Base-by-base conservation (phyloP, 768 basidiomycete genomes). In the Boletus sp. region DNA sequence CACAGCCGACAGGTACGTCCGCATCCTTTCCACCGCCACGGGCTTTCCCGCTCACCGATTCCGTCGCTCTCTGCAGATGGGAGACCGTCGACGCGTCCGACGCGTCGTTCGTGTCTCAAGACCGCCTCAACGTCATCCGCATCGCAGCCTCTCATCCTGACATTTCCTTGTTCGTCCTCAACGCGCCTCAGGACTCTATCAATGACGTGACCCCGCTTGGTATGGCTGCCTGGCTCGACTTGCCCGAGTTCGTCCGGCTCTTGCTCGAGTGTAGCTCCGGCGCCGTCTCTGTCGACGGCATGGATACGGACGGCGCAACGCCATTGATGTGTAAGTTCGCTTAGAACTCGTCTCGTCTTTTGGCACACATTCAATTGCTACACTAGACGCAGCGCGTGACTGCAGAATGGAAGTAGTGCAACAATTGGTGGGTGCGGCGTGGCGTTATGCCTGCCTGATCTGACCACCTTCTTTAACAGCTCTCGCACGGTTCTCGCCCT, bases 151-250 rank as follows among this genome's bases (percentile, higher is more conserved):
- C 68, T 9, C 84, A 84, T 55, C 78, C 80, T 2, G 77, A 84
- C 47, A 79, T 86, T 12, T 85, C 87, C 10, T 75, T 92, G 14
- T 80, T 80, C 66, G 85, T 87, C 17, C 74, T 92, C 41, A 92
- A 92, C 67, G 83, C 85, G n/a, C 85, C 89, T 0, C 86, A 87
- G 51, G 75, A 76, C 57, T 80, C 83, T 2, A 83, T 87, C 76
- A 83, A 83, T 52, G 88, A 89, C 35, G 87, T 89, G 8, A 87
- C 88, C 1, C 89, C 89, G 11, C 79, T 92, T 15, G 85, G 87
- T 5, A 83, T 90, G 77, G 87, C 89, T 7, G 84, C 89, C 1
- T 92, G 89, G 88, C 77, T 91, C 18, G 85, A 90, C 63, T 74
- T 81, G 69, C 80, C 81, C 11, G 72, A 80, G 15, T 78, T 76